phyloP scores from a whole-genome alignment of 495 filamentous ascomycete genomes.

The Penicillium turbatum region DNA sequence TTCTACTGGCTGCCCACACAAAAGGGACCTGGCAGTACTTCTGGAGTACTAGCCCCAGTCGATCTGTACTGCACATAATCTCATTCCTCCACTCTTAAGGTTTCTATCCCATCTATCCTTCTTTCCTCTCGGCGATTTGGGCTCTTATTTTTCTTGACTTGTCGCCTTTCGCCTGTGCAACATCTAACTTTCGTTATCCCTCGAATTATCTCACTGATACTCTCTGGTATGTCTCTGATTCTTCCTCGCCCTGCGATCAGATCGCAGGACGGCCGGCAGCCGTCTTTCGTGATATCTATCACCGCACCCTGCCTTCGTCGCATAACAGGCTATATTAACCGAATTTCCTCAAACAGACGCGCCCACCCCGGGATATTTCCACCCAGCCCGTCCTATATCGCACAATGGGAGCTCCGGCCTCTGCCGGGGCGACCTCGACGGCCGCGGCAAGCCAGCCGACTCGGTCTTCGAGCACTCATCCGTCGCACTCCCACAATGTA shows the following conservation, averaged over 20 bases:
- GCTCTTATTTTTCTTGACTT: conserved; percentile 12
- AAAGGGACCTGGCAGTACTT: conserved; percentile 21
- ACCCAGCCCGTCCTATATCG: background rate
- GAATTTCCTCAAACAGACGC: conserved; percentile 7
- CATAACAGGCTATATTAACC: conserved; percentile 2
- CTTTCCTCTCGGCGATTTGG: conserved; percentile 17
- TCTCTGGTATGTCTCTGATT: background rate
- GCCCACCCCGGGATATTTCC: conserved; percentile 9
- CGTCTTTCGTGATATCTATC: conserved; percentile 5
- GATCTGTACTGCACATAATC: conserved; percentile 28
- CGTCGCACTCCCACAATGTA: conserved; percentile 51
- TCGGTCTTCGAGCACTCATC: conserved; percentile 40
- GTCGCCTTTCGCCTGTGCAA: conserved; percentile 3
- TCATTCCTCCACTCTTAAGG: conserved; percentile 25
- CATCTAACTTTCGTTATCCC: conserved; percentile 7
- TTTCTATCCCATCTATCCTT: conserved; percentile 21
- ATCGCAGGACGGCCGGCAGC: conserved; percentile 3
- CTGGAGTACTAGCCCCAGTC: conserved; percentile 5
- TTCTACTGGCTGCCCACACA: conserved; percentile 20
- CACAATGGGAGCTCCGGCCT: conserved; percentile 53
- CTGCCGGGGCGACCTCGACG: conserved; percentile 41
- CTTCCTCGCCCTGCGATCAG: background rate
- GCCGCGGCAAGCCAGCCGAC: conserved; percentile 38
- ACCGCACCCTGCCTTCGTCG: conserved; percentile 3
- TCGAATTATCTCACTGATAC: background rate